Evolutionary conservation across 140 eudicot species (phyloP), one percentile per base, ranked within the genome.

Genomic region (Senecio squalidus): DNA sequence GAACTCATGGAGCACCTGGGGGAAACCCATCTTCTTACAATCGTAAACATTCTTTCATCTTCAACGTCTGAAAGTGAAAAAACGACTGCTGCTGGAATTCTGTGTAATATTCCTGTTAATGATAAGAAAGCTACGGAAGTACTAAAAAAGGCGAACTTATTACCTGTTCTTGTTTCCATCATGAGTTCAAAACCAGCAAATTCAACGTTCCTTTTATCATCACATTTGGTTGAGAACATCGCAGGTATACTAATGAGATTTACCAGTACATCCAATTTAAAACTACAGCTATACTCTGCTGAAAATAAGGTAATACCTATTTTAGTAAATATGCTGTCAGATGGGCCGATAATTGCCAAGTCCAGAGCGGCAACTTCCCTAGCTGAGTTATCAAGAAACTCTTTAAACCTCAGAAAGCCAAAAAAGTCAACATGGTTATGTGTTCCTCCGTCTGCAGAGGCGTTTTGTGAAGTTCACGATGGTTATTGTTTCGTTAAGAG

Each of bases 311-410:
- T 84, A 36, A 70, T 87, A 10, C 88, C 82, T 0, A 58, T 80
- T 46, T 79, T 91, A 0, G 70, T 91, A 68, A 91, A 87, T 75
- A 30, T 84, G 52, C 79, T 91, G 30, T 44, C 84, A 16, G 64
- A 61, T 5, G 83, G 84, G 20, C 69, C 96, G 9, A 25, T 49
- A 41, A 30, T 62, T 28, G 78, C 89, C 1, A 86, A 79, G 36
- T 64, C 64, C 39, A 77, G 74, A 58, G 98, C 95, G 46, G 94
- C 98, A 56, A 71, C 70, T 6, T 81, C 92, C 17, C 76, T 91
- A 11, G 74, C 92, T 24, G 96, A 91, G 25, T 26, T 91, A 50
- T 83, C 96, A 21, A 77, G 77, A 47, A 86, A 79, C 44, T 65
- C 84, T 6, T 28, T 64, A 2, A 60, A 73, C 33, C 72, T 79